These are phyloP conservation scores for Hericium alpestre DNA, from an alignment of 768 basidiomycete species.

Conservation along the genomic window DNA sequence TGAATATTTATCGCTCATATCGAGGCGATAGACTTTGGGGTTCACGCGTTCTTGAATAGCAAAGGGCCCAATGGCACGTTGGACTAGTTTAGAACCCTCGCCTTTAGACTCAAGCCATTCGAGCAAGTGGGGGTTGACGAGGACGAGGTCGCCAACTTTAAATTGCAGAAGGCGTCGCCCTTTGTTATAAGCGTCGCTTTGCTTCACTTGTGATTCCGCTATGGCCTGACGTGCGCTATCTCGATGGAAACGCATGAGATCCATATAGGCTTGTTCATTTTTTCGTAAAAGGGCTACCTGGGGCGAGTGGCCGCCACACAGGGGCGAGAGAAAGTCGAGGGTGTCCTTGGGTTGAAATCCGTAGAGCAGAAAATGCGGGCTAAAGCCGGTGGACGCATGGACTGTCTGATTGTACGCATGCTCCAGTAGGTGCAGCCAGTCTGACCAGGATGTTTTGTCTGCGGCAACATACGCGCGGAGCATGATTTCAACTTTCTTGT, in stretches of 20 bases:
- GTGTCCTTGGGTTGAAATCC: constrained; percentile 8
- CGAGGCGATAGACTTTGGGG: constrained; percentile 13
- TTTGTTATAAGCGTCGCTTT: constrained; percentile 10
- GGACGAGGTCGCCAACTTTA: constrained; percentile 14
- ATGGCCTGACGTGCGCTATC: constrained; percentile 8
- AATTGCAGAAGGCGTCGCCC: constrained; percentile 8
- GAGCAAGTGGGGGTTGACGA: constrained; percentile 15
- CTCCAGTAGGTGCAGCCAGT: not conserved
- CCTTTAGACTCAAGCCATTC: constrained; percentile 10
- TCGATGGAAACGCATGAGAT: not conserved
- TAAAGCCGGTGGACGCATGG: constrained; percentile 7
- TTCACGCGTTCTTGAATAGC: constrained; percentile 14
- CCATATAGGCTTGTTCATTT: not conserved
- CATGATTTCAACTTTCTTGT: constrained; percentile 1
- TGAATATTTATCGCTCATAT: constrained; percentile 12
- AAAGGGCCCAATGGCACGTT: constrained; percentile 16
- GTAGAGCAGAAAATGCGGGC: constrained; percentile 14
- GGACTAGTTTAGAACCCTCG: constrained; percentile 15
- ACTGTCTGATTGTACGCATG: constrained; percentile 11
- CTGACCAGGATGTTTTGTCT: not conserved
- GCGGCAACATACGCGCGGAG: not conserved
- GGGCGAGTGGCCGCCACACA: not conserved
- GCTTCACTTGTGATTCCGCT: constrained; percentile 7
- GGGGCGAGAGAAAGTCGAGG: not conserved
- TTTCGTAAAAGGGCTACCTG: not conserved